phyloP scores from a whole-genome alignment of 306 rosid species.

The Pueraria montana region DNA sequence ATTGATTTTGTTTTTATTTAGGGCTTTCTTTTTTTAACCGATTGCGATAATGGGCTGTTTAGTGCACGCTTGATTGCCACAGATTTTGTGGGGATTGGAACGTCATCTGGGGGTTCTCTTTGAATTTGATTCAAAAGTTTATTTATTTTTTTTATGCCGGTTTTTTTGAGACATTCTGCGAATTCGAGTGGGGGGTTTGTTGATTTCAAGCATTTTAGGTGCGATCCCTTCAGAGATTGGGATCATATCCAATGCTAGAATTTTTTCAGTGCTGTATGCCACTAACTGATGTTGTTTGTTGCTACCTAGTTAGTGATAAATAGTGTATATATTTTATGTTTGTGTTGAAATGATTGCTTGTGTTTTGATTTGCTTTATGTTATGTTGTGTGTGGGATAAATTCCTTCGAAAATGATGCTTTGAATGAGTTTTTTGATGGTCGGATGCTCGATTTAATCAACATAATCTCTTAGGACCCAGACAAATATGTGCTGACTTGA shows the following conservation, averaged over 20 bases:
- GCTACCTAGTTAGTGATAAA: neutral
- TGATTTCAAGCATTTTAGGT: slow-evolving; percentile 8
- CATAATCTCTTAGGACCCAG: neutral
- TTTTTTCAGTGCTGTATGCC: neutral
- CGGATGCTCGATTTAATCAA: neutral
- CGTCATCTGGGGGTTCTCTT: neutral
- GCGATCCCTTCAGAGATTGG: neutral
- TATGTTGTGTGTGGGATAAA: neutral
- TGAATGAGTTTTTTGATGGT: neutral
- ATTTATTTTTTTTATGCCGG: neutral
- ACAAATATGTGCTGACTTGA: neutral
- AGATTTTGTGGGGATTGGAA: slow-evolving; percentile 13
- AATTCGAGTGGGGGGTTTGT: neutral
- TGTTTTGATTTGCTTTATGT: neutral
- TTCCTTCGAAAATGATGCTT: neutral
- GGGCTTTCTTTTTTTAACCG: neutral
- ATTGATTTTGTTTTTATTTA: neutral
- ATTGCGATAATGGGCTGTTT: neutral
- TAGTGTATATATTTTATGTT: neutral
- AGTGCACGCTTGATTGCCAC: slow-evolving; percentile 4
- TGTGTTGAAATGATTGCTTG: neutral
- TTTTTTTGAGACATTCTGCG: neutral
- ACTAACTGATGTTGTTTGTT: neutral
- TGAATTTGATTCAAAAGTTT: neutral
- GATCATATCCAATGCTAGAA: neutral